These are phyloP conservation scores for Rheum nobile DNA, from an alignment of 148 eudicot species.

Conservation along the genomic window DNA sequence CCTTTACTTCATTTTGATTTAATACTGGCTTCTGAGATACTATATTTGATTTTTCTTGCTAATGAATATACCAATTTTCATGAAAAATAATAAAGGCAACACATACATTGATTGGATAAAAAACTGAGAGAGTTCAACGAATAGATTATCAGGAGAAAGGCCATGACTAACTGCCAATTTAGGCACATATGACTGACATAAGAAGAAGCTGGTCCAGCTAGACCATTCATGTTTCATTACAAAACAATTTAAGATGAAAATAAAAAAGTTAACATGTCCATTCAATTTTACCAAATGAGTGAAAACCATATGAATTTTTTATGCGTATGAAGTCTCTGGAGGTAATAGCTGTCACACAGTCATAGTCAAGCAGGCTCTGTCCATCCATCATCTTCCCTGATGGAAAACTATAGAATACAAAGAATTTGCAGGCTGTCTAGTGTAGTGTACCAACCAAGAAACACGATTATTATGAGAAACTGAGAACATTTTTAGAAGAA, in stretches of 20 bases:
- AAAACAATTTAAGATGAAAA: neutral
- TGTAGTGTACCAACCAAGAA: neutral
- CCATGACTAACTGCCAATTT: neutral
- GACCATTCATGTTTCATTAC: neutral
- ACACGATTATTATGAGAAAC: neutral
- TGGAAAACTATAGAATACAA: neutral
- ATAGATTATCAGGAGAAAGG: neutral
- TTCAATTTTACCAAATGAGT: neutral
- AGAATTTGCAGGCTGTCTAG: neutral
- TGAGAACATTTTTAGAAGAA: neutral
- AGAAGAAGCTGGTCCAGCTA: neutral
- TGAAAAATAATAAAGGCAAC: too few relatives aligned
- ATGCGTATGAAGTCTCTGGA: neutral
- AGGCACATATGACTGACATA: neutral
- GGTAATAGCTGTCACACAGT: neutral
- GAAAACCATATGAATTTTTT: neutral
- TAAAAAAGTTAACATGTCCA: neutral
- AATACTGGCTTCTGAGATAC: too few relatives aligned
- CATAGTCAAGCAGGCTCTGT: too few relatives aligned
- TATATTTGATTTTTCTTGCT: too few relatives aligned
- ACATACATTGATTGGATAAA: too few relatives aligned
- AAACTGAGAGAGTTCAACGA: neutral
- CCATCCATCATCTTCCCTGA: neutral
- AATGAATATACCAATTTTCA: too few relatives aligned
- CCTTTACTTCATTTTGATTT: too few relatives aligned